Base-by-base conservation (phyloP, 2,329 filamentous ascomycete genomes). In the Sphaerulina populicola region DNA sequence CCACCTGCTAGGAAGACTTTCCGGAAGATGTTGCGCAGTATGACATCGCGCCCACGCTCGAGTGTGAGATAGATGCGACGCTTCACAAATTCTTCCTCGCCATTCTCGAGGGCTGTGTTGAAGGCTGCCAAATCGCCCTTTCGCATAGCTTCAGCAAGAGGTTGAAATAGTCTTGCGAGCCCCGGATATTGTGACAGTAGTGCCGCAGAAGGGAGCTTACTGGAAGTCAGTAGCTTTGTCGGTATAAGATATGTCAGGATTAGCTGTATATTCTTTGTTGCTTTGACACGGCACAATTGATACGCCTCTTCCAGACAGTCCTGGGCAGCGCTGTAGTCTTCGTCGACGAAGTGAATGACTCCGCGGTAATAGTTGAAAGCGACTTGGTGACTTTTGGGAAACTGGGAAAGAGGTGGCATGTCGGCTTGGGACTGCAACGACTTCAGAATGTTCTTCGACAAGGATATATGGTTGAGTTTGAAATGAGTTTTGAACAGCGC, bases 401-500 rank as follows among this genome's bases (percentile, higher is more conserved):
- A 98, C 11, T 79, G 74, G 12, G 84, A 77, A 29, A 96, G 74
- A 0, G 79, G 74, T 0, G 93, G 93, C 73, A 98, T 85, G 62
- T 98, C 91, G 35, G 47, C 51, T 29, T 51, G 56, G 10, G 89
- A 90, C 42, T 83, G 78, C 43, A 98, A 76, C 0, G 88, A 89
- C 59, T 85, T 87, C 42, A 98, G 75, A 44, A 97, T 84, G 59
- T 93, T 96, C 66, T 93, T 89, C 14, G 85, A 94, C 15, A 97
- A 75, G n/a, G 82, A 83, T 51, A 94, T 85, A 31, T 86, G 87
- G 71, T 94, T 95, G 57, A 97, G 76, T 73, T 78, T 62, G 62
- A 98, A 98, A 69, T 97, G 96, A 1, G 90, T 97, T 71, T 97
- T 97, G 80, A 98, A 98, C 11, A 96, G 76, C 6, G 98, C 78